Evolutionary conservation across 2,329 filamentous ascomycete species (phyloP).

Genomic region (Penicillium corylophilum): DNA sequence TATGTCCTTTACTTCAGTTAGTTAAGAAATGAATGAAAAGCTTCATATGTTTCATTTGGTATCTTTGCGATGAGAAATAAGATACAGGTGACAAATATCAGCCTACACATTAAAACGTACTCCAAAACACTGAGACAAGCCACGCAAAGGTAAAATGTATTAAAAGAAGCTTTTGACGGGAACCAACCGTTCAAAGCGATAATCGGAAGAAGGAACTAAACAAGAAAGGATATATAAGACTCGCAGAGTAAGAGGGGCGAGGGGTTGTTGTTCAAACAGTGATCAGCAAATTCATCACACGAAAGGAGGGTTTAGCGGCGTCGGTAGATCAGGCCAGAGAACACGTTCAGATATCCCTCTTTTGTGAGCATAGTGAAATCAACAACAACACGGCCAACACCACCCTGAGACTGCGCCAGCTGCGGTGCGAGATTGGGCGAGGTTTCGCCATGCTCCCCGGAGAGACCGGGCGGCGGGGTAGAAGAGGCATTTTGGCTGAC

Average conservation of each 20-base stretch:
- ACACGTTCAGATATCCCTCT: conserved; percentile 44
- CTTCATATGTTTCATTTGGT: not conserved
- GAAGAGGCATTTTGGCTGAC: conserved; percentile 31
- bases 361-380: conserved; percentile 44
- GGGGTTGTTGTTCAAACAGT: not conserved
- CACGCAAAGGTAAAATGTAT: not conserved
- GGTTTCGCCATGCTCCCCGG: conserved; percentile 26
- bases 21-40: not conserved
- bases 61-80: not conserved
- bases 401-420: conserved; percentile 23
- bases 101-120: not conserved
- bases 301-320: conserved; percentile 20
- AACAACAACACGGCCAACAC: conserved; percentile 32
- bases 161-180: not conserved
- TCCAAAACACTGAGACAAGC: not conserved
- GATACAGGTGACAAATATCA: not conserved
- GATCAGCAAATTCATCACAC: not conserved
- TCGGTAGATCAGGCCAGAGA: conserved; percentile 37
- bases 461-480: conserved; percentile 27
- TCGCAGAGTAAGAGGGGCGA: not conserved
- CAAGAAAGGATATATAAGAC: conserved; percentile 3
- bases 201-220: not conserved
- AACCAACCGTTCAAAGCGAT: not conserved
- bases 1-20: not conserved
- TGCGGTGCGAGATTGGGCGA: conserved; percentile 28